Base-by-base conservation (phyloP, 805 yeast species). In the Kodamaea nitidulidarum region DNA sequence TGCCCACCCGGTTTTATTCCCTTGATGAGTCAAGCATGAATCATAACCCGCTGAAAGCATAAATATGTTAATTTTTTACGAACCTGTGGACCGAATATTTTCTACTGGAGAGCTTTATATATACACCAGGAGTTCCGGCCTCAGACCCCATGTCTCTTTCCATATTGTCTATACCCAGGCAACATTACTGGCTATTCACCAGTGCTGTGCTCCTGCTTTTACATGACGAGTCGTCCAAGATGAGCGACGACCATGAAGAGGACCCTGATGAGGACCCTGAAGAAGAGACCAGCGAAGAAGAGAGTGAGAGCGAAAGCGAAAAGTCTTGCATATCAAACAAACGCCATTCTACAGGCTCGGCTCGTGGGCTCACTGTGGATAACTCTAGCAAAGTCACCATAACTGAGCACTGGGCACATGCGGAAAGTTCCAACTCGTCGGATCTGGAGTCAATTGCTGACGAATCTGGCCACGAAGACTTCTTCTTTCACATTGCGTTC, bases 401-500 rank as follows among this genome's bases (percentile, higher is more conserved):
- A 17, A 24, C 27, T 5, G 43, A 42, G 27, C 40, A 25, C 28
- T 47, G 34, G 27, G 42, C 39, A 34, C 15, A 28, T 28, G 16
- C 15, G 32, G 32, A 30, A 12, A 43, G 36, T 11, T 20, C 29
- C 15, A 28, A 20, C 9, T 20, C 32, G 7, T 28, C 38, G 4
- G 34, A 30, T 17, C 41, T 39, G 38, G 41, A 39, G 8, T 20
- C 28, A 12, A 11, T 35, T 14, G 24, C 17, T 29, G 47, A 42
- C 16, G 42, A 31, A 7, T 41, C 44, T 5, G 46, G 42, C 4
- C 54, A 50, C 15, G 49, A 49, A 2, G 54, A 51, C 2, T 51
- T 54, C 36, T 79, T 81, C 52, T 73, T 78, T 50, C 84, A 78
- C 51, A 63, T 81, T 25, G 81, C 84, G 2, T 73, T 76, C 49